Evolutionary conservation across 305 asterid genomes (phyloP), one percentile per base, ranked within the genome.

Genomic region (Fraxinus dipetala): DNA sequence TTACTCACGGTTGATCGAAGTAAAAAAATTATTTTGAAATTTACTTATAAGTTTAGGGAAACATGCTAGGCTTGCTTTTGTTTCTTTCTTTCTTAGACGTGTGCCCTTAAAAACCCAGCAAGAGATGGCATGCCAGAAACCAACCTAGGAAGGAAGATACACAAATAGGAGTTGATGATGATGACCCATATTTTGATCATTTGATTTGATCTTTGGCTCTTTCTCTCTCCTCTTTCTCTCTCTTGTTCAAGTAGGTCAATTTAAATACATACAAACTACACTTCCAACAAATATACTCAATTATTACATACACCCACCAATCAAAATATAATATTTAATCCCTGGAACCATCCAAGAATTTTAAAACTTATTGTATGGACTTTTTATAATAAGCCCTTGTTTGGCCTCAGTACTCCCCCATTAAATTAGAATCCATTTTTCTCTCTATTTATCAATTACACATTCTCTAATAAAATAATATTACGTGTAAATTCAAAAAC

Each of bases 341-440:
- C 79, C 83, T 85, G 81, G 88, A 85, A 90, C 80, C 87, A 82
- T 88, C 90, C 87, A 81, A 78, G 80, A 85, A 80, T 81, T 11
- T 77, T 18, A 28, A 65, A 83, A 51, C 83, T 82, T 81, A 35
- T 35, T 65, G 10, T 7, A 35, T 35, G 79, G 28, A 36, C 2
- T n/a, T 48, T 43, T 43, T 11, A 40, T 43, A 2, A 43, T 43
- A 2, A 36, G 43, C 43, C 2, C 43, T 7, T 8, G 2, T 36
- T 36, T 1, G 10, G 43, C 43, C 43, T 6, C 43, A 35, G 43
- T 6, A 1, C 43, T 35, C 35, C 35, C 40, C 40, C 8, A 6
- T 35, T 35, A 35, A 35, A 35, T 35, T 35, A 35, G 9, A 35
- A 35, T 35, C 6, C 0, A 35, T 35, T 35, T 35, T 35, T 35